Base-by-base conservation (phyloP, 2,329 filamentous ascomycete species). In the Microthyrium microscopicum region DNA sequence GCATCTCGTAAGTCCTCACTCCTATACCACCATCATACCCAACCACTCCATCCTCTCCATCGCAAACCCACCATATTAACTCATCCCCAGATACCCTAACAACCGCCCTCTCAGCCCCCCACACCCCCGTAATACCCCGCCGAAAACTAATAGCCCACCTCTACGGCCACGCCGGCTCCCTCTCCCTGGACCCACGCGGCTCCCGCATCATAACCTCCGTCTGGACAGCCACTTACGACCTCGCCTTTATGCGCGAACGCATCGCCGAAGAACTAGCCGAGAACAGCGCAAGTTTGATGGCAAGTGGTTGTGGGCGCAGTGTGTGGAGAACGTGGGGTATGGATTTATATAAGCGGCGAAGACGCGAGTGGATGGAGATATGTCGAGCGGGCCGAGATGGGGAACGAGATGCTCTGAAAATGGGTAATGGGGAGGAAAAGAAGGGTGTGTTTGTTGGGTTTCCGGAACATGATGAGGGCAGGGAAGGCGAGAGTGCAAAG, bases 321-420 rank as follows among this genome's bases (percentile, higher is more conserved):
- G 74, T 81, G 8, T 80, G 75, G 74, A 64, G 71, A 41, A 81
- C 80, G 46, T 82, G 77, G 76, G 66, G 62, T 22, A 75, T 81
- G 68, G 77, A 82, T 51, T 53, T 77, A 5, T 81, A 75, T 52
- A 76, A 73, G 47, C 60, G 73, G 19, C 58, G 64, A 33, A 58
- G 70, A 26, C 60, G 57, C 5, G 73, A 78, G 36, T 82, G 77
- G 77, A 61, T 73, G 37, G 60, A 59, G 36, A 64, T 70, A 42
- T 68, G 67, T 8, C 73, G 73, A 34, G 51, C 52, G 36, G 24
- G 62, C 59, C n/a, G 60, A 57, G 31, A 63, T 62, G 39, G 26
- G 17, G 5, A 60, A 64, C 8, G 61, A 60, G 0, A 64, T 64
- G 44, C 58, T 62, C 41, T 33, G 43, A 29, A 29, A 19, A 38